Evolutionary conservation across 768 basidiomycete genomes (phyloP).

Genomic region (Cystobasidium tubakii): DNA sequence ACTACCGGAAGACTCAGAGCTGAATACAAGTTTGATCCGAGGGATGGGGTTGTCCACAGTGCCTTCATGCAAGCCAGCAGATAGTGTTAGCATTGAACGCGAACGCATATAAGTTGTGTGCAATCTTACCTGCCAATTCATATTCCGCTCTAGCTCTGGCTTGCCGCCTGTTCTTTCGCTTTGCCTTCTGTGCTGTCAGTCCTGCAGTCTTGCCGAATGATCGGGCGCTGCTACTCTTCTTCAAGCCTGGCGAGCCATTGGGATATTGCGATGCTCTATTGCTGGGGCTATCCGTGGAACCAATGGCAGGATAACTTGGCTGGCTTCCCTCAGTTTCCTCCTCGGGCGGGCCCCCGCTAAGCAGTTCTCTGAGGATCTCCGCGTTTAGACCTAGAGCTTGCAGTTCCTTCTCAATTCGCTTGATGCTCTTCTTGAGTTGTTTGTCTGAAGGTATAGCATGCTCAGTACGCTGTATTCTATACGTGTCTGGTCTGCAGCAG

Average conservation of each 20-base stretch:
- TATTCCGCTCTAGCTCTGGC: constrained; percentile 51
- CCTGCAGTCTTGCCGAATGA: neutral
- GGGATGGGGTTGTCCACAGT: constrained; percentile 36
- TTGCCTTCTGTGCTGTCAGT: neutral
- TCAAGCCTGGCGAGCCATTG: constrained; percentile 38
- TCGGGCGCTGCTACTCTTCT: constrained; percentile 43
- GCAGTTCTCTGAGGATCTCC: constrained; percentile 51
- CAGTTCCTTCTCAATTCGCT: constrained; percentile 72
- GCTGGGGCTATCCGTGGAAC: neutral
- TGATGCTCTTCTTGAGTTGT: constrained; percentile 85
- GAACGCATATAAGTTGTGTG: too few relatives aligned
- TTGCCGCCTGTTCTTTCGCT: constrained; percentile 36
- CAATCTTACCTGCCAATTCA: constrained; percentile 49
- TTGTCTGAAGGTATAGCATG: constrained; percentile 48
- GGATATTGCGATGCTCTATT: neutral
- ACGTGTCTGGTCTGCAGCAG: neutral
- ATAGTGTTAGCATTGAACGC: neutral
- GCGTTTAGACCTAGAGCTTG: constrained; percentile 60
- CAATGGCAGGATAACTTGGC: neutral
- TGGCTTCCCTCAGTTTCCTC: neutral
- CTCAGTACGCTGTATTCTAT: neutral
- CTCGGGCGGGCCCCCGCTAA: constrained; percentile 45
- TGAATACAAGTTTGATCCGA: constrained; percentile 36
- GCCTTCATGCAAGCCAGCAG: constrained; percentile 15
- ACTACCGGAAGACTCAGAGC: constrained; percentile 30